Percentiles rank a stretch among this genome's conserved stretches.
Conservation (phyloP, 495 filamentous ascomycete species). For the Hyaloscypha variabilis region DNA sequence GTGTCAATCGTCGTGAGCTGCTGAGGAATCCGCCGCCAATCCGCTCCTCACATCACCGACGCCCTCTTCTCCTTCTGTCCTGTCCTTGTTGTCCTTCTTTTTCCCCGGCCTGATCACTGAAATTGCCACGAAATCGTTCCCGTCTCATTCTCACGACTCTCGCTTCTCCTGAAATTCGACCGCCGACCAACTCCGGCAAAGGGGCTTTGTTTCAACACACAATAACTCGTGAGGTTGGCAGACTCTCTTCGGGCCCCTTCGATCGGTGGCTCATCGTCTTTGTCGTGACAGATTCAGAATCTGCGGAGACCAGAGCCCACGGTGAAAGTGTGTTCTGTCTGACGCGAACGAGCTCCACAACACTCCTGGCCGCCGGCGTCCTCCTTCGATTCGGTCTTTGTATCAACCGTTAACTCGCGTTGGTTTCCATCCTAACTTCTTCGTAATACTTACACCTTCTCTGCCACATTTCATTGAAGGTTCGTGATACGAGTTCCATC, state of each 20-base stretch:
- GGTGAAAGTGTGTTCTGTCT: constrained; percentile 54
- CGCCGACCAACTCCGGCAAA: constrained; percentile 21
- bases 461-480: constrained; percentile 26
- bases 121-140: constrained; percentile 24
- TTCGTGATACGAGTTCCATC: constrained; percentile 21
- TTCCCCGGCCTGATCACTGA: constrained; percentile 31
- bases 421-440: constrained; percentile 27
- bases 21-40: constrained; percentile 13
- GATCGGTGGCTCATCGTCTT: constrained; percentile 39
- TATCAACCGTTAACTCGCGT: constrained; percentile 42
- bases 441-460: constrained; percentile 32
- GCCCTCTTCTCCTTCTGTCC: constrained; percentile 34
- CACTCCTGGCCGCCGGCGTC: constrained; percentile 55
- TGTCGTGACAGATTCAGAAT: constrained; percentile 33
- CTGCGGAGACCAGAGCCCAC: constrained; percentile 41
- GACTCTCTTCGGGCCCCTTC: constrained; percentile 32
- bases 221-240: constrained; percentile 33
- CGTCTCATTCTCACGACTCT: constrained; percentile 18
- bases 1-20: constrained; percentile 11
- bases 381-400: constrained; percentile 47
- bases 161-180: constrained; percentile 32
- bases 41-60: constrained; percentile 10
- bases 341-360: constrained; percentile 40
- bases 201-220: constrained; percentile 26
- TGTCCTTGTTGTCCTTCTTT: constrained; percentile 37